Percentiles rank a stretch among this genome's conserved stretches.
Evolutionary conservation across 2,329 filamentous ascomycete species (phyloP).

Genomic region (Lanzia echinophila): DNA sequence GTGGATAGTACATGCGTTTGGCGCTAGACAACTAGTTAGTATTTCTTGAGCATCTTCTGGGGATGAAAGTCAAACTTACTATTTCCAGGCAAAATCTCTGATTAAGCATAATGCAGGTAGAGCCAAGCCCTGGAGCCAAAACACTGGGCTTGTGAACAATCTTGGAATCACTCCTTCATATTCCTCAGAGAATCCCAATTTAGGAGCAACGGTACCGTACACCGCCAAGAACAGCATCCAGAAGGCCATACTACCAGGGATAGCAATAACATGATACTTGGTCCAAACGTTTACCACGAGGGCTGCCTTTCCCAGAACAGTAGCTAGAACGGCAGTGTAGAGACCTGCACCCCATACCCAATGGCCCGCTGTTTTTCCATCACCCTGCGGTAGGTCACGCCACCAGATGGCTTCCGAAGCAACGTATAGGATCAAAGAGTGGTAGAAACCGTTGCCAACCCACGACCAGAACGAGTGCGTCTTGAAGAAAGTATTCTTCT

Average conservation of each 20-base stretch:
- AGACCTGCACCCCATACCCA: conserved; percentile 98
- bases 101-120: conserved; percentile 76
- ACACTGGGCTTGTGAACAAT: conserved; percentile 73
- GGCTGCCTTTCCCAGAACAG: conserved; percentile 89
- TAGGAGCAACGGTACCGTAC: conserved; percentile 82
- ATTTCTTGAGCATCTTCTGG: neutral
- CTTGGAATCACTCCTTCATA: conserved; percentile 78
- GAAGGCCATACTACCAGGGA: conserved; percentile 84
- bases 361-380: conserved; percentile 81
- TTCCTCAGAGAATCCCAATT: conserved; percentile 72
- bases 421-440: conserved; percentile 89
- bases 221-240: conserved; percentile 88
- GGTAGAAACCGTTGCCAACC: conserved; percentile 92
- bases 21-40: conserved; percentile 36
- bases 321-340: conserved; percentile 89
- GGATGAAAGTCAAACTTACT: conserved; percentile 39
- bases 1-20: conserved; percentile 94
- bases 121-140: conserved; percentile 84
- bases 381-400: conserved; percentile 67
- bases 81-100: conserved; percentile 94
- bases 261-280: conserved; percentile 93
- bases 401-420: conserved; percentile 75
- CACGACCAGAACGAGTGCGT: conserved; percentile 88
- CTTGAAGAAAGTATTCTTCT: conserved; percentile 89
- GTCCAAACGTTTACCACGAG: conserved; percentile 98